Evolutionary conservation across 164 flowering plant species (phyloP).

Genomic region (Warburgia ugandensis): DNA sequence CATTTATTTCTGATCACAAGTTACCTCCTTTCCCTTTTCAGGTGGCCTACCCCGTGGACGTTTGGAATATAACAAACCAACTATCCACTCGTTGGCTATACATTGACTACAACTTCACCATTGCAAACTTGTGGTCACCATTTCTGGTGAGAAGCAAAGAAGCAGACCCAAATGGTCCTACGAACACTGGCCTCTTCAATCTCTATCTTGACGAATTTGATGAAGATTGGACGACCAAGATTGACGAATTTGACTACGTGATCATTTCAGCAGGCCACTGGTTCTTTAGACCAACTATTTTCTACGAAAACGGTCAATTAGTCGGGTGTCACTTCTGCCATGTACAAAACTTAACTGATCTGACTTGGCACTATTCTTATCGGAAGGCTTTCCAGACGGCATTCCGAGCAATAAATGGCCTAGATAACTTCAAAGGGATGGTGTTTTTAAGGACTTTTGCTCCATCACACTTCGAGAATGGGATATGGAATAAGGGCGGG

Average conservation of each 20-base stretch:
- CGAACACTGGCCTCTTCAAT: conserved; percentile 15
- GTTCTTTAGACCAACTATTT: conserved; percentile 45
- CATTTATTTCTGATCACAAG: background rate
- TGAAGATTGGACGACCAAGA: conserved; percentile 31
- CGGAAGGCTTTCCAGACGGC: conserved; percentile 46
- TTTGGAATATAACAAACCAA: conserved; percentile 16
- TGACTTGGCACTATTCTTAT: conserved; percentile 36
- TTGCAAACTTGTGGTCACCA: conserved; percentile 60
- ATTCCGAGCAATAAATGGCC: conserved; percentile 35
- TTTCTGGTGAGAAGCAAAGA: conserved; percentile 35
- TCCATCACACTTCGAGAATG: conserved; percentile 57
- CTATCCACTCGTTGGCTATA: conserved; percentile 29
- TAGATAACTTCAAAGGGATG: conserved; percentile 33
- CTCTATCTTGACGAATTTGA: conserved; percentile 41
- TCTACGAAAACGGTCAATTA: conserved; percentile 29
- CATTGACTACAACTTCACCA: conserved; percentile 40
- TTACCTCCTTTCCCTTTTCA: conserved; percentile 18
- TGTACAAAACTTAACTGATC: conserved; percentile 30
- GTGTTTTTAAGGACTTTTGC: conserved; percentile 49
- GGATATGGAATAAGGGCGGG: conserved; percentile 66
- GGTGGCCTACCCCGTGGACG: conserved; percentile 40
- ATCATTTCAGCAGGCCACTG: conserved; percentile 63
- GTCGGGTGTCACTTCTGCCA: conserved; percentile 50
- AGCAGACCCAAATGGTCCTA: conserved; percentile 28
- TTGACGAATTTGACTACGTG: conserved; percentile 42